Evolutionary conservation across 306 rosid genomes (phyloP).

Genomic region (Oxytropis ochrocephala): DNA sequence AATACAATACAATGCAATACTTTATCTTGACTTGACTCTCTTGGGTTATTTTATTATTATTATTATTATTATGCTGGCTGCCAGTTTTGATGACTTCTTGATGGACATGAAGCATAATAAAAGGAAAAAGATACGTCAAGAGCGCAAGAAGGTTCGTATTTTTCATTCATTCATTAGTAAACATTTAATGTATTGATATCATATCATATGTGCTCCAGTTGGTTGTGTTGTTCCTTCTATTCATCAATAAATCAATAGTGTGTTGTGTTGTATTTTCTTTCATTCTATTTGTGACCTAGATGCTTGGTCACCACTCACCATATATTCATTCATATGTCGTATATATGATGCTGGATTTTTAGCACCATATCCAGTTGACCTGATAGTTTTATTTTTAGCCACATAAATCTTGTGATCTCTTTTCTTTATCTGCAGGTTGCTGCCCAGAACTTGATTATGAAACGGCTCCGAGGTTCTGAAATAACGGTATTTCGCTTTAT

Average conservation of each 20-base stretch:
- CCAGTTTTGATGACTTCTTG: constrained; percentile 89
- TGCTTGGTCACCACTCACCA: background rate
- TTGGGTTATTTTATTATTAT: constrained; percentile 7
- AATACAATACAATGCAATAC: too few relatives aligned
- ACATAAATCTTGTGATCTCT: background rate
- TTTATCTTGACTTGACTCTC: background rate
- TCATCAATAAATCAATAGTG: background rate
- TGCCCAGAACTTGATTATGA: constrained; percentile 78
- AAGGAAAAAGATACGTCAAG: constrained; percentile 94
- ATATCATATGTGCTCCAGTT: background rate
- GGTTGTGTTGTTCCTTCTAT: background rate
- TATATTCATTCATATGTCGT: background rate
- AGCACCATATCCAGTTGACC: background rate
- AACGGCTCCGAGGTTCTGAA: constrained; percentile 79
- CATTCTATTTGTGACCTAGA: background rate
- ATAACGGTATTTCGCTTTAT: constrained; percentile 56
- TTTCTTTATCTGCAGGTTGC: constrained; percentile 48
- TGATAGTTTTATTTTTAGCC: background rate
- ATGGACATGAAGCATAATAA: constrained; percentile 96
- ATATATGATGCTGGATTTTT: constrained; percentile 6
- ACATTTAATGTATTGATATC: background rate
- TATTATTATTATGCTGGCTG: too few relatives aligned
- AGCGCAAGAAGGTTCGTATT: constrained; percentile 79
- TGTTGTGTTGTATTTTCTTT: background rate
- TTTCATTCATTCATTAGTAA: background rate